Base-by-base conservation (phyloP, 1,284 basidiomycete species). In the Leccinum pachyderme region DNA sequence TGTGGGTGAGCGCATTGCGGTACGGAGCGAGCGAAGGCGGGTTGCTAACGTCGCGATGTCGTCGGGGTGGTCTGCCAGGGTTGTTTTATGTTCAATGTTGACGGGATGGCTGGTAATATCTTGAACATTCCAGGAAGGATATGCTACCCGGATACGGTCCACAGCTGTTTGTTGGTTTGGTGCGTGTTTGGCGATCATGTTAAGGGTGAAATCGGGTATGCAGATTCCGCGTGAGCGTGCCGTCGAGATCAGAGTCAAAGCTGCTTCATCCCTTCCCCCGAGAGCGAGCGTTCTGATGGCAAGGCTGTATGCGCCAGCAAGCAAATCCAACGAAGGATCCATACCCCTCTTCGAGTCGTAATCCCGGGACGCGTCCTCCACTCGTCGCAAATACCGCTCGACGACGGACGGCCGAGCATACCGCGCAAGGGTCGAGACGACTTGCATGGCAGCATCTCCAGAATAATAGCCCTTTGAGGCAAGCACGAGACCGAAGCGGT, bases 201-300 rank as follows among this genome's bases (percentile, higher is more conserved):
- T 33, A 28, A 72, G 65, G 3, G 71, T 72, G 32, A 68, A 68
- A 32, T 68, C 50, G 18, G 65, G 49, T 41, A 70, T 33, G 18
- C 1, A 49, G 29, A 62, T 33, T 13, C 51, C 51, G 18, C 59
- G 66, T 3, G 53, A 57, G 3, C 52, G 59, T 28, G 68, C 66
- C 4, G 49, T 27, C 1, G 57, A 62, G 22, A 64, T 28, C 50
- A 69, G 61, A 39, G 12, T 12, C 28, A 68, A 41, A 8, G 67
- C 64, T 24, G 58, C 61, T 1, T 61, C 52, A 3, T 8, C 39
- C 18, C 59, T 59, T 46, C 66, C 67, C 32, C 39, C 56, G 2
- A 71, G 35, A 9, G 59, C 61, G 32, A 61, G 39, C 4, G 67
- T 69, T 55, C 67, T 59, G 11, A 68, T 35, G 12, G 60, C 53